Conservation (phyloP, 768 basidiomycete genomes). For the Agaricus sinodeliciosus region DNA sequence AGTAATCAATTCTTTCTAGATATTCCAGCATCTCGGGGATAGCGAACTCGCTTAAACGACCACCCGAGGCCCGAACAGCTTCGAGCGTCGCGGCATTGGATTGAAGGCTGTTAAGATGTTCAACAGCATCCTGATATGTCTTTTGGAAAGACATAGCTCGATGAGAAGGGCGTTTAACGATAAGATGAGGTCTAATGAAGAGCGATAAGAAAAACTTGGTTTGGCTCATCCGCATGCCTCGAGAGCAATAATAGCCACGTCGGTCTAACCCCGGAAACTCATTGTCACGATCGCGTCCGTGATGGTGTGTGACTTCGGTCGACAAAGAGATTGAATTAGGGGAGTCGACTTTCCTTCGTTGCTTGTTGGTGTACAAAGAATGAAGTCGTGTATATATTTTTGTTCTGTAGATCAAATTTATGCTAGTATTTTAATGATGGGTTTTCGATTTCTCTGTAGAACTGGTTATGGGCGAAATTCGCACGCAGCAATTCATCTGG, state of each 20-base stretch:
- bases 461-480: no score
- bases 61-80: slow-evolving; percentile 70
- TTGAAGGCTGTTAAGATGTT: slow-evolving; percentile 73
- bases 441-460: no score
- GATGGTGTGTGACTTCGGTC: background rate
- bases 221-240: slow-evolving; percentile 12
- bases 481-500: no score
- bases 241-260: background rate
- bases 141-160: slow-evolving; percentile 48
- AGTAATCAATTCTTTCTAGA: slow-evolving; percentile 78
- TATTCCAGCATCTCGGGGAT: slow-evolving; percentile 92
- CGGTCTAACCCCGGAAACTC: background rate
- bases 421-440: no score
- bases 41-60: slow-evolving; percentile 50
- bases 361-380: no score
- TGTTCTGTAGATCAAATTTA: no score
- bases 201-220: slow-evolving; percentile 20
- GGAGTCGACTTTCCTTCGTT: no score
- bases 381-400: no score
- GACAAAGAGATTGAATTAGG: no score
- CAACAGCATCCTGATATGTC: slow-evolving; percentile 69
- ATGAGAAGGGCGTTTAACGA: background rate
- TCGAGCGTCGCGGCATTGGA: slow-evolving; percentile 93
- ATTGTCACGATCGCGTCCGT: slow-evolving; percentile 5
- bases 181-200: slow-evolving; percentile 15